Conservation (phyloP, 2,329 filamentous ascomycete genomes). For the Neophaeococcomyces mojaviensis region DNA sequence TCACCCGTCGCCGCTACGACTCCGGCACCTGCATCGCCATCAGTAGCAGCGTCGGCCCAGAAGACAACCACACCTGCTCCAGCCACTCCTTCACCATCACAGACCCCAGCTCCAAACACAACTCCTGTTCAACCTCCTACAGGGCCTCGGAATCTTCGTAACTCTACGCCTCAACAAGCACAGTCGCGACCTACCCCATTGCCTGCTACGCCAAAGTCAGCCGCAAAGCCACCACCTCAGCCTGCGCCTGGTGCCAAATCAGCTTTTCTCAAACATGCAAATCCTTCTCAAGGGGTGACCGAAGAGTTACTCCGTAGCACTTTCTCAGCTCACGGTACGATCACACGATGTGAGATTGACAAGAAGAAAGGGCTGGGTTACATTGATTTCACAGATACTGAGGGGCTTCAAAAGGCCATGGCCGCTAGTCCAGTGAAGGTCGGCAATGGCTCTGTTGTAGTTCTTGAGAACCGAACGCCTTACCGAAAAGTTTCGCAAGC, state of each 20-base stretch:
- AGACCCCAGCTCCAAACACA: conserved; percentile 24
- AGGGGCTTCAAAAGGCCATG: conserved; percentile 68
- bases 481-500: conserved; percentile 12
- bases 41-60: conserved; percentile 22
- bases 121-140: conserved; percentile 18
- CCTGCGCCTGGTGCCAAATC: conserved; percentile 49
- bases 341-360: conserved; percentile 82
- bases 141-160: conserved; percentile 18
- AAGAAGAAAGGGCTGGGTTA: conserved; percentile 93
- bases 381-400: conserved; percentile 72
- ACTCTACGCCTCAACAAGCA: conserved; percentile 9
- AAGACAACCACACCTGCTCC: conserved; percentile 23
- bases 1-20: conserved; percentile 15
- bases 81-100: conserved; percentile 11
- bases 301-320: conserved; percentile 69
- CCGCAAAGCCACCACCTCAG: conserved; percentile 25
- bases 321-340: conserved; percentile 64
- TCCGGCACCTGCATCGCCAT: conserved; percentile 25
- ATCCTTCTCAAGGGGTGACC: conserved; percentile 84
- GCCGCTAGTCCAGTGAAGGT: conserved; percentile 73
- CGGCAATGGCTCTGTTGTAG: conserved; percentile 77
- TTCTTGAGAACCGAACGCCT: conserved; percentile 63
- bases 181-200: conserved; percentile 8
- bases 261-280: conserved; percentile 74
- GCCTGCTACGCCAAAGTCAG: conserved; percentile 10